These are phyloP conservation scores for Coemansia sp. DNA, from an alignment of 192 early-diverging fungal species.

Conservation along the genomic window DNA sequence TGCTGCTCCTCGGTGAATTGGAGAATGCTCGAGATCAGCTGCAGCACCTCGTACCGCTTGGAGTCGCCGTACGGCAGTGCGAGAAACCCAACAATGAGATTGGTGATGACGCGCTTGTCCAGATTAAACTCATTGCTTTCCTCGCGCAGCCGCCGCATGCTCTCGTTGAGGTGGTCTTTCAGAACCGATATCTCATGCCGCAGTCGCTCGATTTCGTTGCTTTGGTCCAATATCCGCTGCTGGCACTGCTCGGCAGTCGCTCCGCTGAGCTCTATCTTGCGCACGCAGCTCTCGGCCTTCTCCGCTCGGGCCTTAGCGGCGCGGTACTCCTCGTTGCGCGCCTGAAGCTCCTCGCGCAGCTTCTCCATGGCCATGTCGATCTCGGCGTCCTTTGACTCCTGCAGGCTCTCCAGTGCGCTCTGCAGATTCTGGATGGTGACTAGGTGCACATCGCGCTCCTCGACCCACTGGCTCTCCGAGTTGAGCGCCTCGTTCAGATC, in stretches of 20 bases:
- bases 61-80: constrained; percentile 82
- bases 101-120: constrained; percentile 85
- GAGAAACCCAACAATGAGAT: constrained; percentile 86
- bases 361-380: constrained; percentile 60
- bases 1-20: constrained; percentile 89
- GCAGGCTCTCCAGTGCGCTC: constrained; percentile 83
- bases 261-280: constrained; percentile 30
- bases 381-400: constrained; percentile 70
- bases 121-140: constrained; percentile 77
- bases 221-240: constrained; percentile 57
- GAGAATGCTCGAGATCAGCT: constrained; percentile 85
- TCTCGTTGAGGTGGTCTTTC: constrained; percentile 88
- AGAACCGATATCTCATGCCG: constrained; percentile 64
- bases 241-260: constrained; percentile 57
- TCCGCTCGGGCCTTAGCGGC: constrained; percentile 61
- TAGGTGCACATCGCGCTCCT: constrained; percentile 60
- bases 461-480: constrained; percentile 58
- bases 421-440: constrained; percentile 82
- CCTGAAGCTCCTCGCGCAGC: constrained; percentile 55
- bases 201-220: constrained; percentile 56
- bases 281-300: constrained; percentile 28
- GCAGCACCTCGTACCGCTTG: constrained; percentile 89
- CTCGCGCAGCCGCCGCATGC: constrained; percentile 83
- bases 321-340: constrained; percentile 50
- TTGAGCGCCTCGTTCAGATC: constrained; percentile 60